Evolutionary conservation across 805 yeast genomes (phyloP), one percentile per base, ranked within the genome.

Genomic region (Candida tibetensis): DNA sequence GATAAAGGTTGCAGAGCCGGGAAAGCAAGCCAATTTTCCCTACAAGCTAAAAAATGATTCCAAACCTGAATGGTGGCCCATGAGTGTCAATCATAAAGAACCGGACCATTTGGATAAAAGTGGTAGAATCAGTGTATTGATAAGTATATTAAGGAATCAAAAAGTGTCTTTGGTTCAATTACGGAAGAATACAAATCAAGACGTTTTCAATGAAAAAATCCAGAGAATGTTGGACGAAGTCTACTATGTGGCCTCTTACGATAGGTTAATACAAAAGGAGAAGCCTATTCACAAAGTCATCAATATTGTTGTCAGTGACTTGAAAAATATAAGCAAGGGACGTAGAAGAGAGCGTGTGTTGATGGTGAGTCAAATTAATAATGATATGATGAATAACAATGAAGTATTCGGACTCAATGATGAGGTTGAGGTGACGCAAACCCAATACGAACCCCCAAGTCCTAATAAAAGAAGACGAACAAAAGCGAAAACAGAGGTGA

Each of bases 61-160:
- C 9, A 74, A 66, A 44, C 93, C 91, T 0, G 49, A 52, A 4
- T 83, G 90, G 90, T 84, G 93, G 93, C 90, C 90, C 0, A 26
- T 30, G 0, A 40, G 45, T 9, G 74, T 81, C 1, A 62, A 76
- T 26, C 91, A 84, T 57, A 68, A 65, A 30, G 90, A 84, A 51
- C 91, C 91, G 0, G 91, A 83, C 53, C 91, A 85, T 58, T 60
- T 85, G 40, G 70, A 66, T 41, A 83, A 80, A 52, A 61, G 59
- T 1, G 82, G 79, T 48, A 62, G 93, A 37, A 49, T 82, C 14
- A 52, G 50, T 4, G 57, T 84, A 17, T 57, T 85, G 52, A 58
- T 72, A 22, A 45, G 60, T 9, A 64, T 79, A 9, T 34, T 69
- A 4, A 35, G 58, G 16, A 49, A 54, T 38, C 50, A 49, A 1